Evolutionary conservation across 208 protist genomes (phyloP).

Genomic region (Entamoeba histolytica): DNA sequence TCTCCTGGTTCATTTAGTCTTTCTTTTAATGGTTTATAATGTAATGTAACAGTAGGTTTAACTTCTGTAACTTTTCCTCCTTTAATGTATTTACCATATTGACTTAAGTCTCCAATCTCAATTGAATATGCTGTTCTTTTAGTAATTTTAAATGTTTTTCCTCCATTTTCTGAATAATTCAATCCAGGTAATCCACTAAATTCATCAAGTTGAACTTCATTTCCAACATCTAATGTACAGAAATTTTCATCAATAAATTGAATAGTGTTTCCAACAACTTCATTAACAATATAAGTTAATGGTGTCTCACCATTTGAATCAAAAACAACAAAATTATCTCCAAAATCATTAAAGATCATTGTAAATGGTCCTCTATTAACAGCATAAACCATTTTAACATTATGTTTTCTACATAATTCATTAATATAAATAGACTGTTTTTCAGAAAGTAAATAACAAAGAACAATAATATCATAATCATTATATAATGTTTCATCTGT

Average conservation of each 20-base stretch:
- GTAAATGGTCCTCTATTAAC: constrained; percentile 33
- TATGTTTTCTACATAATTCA: not conserved
- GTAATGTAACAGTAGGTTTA: not conserved
- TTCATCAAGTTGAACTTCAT: constrained; percentile 7
- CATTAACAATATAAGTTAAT: not conserved
- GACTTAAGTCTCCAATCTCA: not conserved
- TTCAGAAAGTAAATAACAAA: not conserved
- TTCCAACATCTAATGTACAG: not conserved
- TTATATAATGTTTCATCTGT: not conserved
- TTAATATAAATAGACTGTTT: not conserved
- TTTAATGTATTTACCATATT: not conserved
- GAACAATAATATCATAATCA: constrained; percentile 13
- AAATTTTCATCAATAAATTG: not conserved
- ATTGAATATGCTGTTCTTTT: not conserved
- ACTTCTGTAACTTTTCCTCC: constrained; percentile 8
- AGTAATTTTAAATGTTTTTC: not conserved
- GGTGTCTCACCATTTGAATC: constrained; percentile 47
- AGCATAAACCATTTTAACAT: constrained; percentile 21
- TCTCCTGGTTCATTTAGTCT: not conserved
- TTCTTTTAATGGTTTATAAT: not conserved
- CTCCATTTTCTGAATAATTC: constrained; percentile 22
- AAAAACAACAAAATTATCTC: constrained; percentile 36
- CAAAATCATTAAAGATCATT: constrained; percentile 52
- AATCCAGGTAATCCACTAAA: constrained; percentile 22
- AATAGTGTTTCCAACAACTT: not conserved